A percentile compares a stretch with the other conserved stretches of the same genome.
Evolutionary conservation across 202 grass and related monocot species (phyloP).

Genomic region (Zoysia matrella): DNA sequence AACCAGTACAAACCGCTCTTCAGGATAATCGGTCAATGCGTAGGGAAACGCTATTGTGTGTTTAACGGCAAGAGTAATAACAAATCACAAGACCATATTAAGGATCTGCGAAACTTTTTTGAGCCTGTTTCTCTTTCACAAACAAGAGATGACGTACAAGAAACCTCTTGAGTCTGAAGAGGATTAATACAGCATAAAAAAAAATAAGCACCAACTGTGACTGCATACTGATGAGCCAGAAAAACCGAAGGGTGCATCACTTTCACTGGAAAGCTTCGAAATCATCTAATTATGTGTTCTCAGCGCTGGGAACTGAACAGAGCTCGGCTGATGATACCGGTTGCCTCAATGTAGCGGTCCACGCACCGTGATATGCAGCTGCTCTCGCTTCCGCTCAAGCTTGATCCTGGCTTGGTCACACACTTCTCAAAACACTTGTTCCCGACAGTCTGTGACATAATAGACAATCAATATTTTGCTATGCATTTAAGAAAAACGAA

Average conservation of each 20-base stretch:
- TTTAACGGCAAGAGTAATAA: neutral
- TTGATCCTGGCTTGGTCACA: conserved; percentile 78
- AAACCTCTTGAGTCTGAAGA: neutral
- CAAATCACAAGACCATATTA: neutral
- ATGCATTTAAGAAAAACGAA: neutral
- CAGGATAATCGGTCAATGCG: too few species aligned
- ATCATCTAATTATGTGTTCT: neutral
- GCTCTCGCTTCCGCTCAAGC: conserved; percentile 72
- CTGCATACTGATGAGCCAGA: neutral
- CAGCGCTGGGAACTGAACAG: conserved; percentile 65
- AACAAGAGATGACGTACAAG: neutral
- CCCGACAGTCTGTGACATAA: conserved; percentile 64
- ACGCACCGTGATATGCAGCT: conserved; percentile 82
- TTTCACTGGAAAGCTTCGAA: neutral
- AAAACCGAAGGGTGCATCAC: neutral
- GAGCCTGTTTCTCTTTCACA: neutral
- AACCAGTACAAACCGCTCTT: too few species aligned
- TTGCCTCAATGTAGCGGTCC: conserved; percentile 82
- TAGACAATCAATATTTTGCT: neutral
- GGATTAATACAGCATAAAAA: conserved; percentile 16
- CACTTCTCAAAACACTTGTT: conserved; percentile 88
- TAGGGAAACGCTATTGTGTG: too few species aligned
- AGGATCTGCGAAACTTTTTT: neutral
- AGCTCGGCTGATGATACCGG: conserved; percentile 57
- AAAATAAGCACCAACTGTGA: conserved; percentile 14